Evolutionary conservation across 495 filamentous ascomycete genomes (phyloP).

Genomic region (Bacidia gigantensis): DNA sequence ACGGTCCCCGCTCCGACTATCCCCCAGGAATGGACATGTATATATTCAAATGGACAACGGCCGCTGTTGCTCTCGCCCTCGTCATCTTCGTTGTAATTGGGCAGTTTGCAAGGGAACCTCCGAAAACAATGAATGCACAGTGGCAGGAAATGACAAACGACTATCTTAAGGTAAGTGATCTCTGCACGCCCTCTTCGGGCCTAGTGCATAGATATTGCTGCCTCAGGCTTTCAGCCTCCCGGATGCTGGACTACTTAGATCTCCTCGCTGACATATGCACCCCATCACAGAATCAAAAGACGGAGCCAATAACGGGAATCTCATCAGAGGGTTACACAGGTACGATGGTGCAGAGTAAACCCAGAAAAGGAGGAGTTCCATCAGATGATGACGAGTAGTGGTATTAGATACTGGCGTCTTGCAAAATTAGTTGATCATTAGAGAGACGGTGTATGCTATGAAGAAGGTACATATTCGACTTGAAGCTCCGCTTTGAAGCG

Average conservation of each 20-base stretch:
- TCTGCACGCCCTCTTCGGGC: background rate
- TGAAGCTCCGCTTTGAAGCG: background rate
- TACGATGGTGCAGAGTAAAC: slow-evolving; percentile 61
- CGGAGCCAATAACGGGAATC: slow-evolving; percentile 82
- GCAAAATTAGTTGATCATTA: background rate
- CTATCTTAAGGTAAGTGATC: slow-evolving; percentile 60
- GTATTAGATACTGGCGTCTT: background rate
- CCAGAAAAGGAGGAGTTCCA: slow-evolving; percentile 17
- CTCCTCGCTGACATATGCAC: slow-evolving; percentile 1
- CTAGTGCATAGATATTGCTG: background rate
- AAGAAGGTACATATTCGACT: slow-evolving; percentile 2
- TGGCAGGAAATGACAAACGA: slow-evolving; percentile 88
- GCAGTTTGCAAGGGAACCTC: slow-evolving; percentile 49
- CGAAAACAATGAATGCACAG: slow-evolving; percentile 86
- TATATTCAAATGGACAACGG: slow-evolving; percentile 53
- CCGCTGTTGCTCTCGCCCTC: slow-evolving; percentile 47
- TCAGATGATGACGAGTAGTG: slow-evolving; percentile 15
- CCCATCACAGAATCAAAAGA: slow-evolving; percentile 53
- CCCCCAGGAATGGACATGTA: slow-evolving; percentile 72
- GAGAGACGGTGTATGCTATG: background rate
- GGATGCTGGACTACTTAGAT: background rate
- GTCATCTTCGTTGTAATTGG: slow-evolving; percentile 52
- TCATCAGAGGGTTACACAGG: slow-evolving; percentile 68
- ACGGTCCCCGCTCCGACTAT: slow-evolving; percentile 66
- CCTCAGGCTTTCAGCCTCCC: slow-evolving; percentile 8